These are phyloP conservation scores for Mycena amicta DNA, from an alignment of 768 basidiomycete species.

Conservation along the genomic window DNA sequence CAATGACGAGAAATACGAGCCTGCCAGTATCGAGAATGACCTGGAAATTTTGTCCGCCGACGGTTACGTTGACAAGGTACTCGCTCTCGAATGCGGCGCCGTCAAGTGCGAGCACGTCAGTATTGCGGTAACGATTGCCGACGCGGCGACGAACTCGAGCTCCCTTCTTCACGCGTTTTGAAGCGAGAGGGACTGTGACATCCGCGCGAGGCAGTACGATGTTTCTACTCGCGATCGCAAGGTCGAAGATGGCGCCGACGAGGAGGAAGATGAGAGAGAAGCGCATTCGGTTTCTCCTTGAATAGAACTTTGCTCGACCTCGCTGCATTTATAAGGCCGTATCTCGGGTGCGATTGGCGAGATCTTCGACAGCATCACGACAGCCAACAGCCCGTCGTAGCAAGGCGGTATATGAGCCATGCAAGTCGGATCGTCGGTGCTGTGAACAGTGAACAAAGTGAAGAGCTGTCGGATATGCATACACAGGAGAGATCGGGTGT, in stretches of 20 bases:
- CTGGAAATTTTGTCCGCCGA: constrained; percentile 19
- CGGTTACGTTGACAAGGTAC: constrained; percentile 20
- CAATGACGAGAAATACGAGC: no score
- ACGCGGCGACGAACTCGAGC: not conserved
- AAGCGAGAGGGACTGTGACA: not conserved
- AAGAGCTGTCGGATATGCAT: no score
- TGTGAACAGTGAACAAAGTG: no score
- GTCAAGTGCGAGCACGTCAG: not conserved
- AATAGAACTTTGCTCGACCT: not conserved
- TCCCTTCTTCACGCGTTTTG: not conserved
- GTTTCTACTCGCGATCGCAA: not conserved
- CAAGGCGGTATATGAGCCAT: no score
- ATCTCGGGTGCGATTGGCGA: no score
- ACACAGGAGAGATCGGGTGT: no score
- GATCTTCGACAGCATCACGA: no score
- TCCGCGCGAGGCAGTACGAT: not conserved
- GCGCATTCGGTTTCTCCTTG: not conserved
- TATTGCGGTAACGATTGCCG: not conserved
- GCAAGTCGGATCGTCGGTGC: no score
- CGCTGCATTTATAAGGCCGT: not conserved
- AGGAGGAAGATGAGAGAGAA: not conserved
- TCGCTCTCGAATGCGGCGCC: constrained; percentile 18
- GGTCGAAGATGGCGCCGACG: not conserved
- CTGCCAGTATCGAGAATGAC: constrained; percentile 24
- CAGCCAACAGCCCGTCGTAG: no score